Conservation (phyloP, 1,284 basidiomycete genomes). For the Ceratobasidium papillatum region DNA sequence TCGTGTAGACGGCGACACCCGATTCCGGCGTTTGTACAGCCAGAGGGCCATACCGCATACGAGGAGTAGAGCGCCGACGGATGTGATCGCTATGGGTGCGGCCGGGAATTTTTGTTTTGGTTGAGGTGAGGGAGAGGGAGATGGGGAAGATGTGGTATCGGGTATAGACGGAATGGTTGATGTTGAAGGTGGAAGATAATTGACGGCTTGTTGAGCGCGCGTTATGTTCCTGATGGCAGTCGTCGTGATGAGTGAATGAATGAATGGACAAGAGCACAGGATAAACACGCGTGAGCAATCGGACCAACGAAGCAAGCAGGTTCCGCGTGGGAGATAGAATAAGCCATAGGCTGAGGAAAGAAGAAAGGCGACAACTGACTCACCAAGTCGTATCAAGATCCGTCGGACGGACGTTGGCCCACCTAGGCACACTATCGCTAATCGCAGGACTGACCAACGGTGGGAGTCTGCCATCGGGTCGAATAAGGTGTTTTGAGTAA, state of each 20-base stretch:
- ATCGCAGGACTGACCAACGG: not conserved
- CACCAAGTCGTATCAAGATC: not conserved
- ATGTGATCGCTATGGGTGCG: not conserved
- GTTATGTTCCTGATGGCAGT: conserved; percentile 11
- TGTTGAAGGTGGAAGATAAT: not conserved
- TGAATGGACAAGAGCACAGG: not conserved
- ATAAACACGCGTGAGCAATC: not conserved
- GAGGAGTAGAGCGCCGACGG: not conserved
- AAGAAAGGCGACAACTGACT: not conserved
- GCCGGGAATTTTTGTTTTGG: not conserved
- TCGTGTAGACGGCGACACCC: not conserved
- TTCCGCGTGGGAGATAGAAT: not conserved
- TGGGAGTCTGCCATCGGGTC: not conserved
- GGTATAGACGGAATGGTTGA: not conserved
- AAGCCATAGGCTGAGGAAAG: not conserved
- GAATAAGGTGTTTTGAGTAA: conserved; percentile 10
- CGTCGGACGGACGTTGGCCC: not conserved
- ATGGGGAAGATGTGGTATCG: not conserved
- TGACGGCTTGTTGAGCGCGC: not conserved
- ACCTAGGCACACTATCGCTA: not conserved
- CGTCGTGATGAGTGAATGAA: not conserved
- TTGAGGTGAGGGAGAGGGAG: not conserved
- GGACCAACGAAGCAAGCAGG: not conserved
- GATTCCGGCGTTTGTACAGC: conserved; percentile 16
- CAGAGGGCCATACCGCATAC: conserved; percentile 5